Evolutionary conservation across 192 early-diverging fungal species (phyloP).

Genomic region (Kappamyces sp.): DNA sequence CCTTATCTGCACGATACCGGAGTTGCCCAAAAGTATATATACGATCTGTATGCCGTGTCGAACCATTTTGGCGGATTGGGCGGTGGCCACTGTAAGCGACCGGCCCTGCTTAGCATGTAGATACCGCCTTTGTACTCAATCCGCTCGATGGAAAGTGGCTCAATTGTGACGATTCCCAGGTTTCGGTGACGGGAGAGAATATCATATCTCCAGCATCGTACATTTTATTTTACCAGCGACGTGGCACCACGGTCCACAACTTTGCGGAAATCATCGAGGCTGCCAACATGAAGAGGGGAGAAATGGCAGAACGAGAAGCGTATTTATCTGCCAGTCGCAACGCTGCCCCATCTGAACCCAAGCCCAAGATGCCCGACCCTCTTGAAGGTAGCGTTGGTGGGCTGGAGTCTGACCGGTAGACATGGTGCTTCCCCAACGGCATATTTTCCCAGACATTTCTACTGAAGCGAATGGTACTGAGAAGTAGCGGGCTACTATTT

Average conservation of each 20-base stretch:
- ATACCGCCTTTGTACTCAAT: constrained; percentile 35
- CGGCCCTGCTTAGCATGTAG: not conserved
- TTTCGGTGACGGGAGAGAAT: not conserved
- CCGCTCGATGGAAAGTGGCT: constrained; percentile 31
- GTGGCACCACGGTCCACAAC: constrained; percentile 14
- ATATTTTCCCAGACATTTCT: too few species aligned
- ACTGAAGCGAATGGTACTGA: too few species aligned
- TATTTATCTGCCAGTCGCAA: too few species aligned
- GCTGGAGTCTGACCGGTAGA: too few species aligned
- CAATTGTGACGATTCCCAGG: constrained; percentile 12
- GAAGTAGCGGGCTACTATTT: too few species aligned
- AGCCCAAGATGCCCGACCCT: too few species aligned
- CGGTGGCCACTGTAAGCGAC: constrained; percentile 39
- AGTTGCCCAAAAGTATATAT: constrained; percentile 24
- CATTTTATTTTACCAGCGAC: constrained; percentile 55
- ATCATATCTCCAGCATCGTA: constrained; percentile 50
- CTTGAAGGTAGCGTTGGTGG: too few species aligned
- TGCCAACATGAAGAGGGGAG: too few species aligned
- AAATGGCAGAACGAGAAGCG: too few species aligned
- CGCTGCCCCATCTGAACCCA: too few species aligned
- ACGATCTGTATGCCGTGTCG: constrained; percentile 45
- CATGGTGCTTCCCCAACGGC: too few species aligned
- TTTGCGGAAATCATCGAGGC: constrained; percentile 14
- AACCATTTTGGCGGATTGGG: constrained; percentile 43
- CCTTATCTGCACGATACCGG: constrained; percentile 21